These are phyloP conservation scores for Austropuccinia psidii DNA, from an alignment of 1,284 basidiomycete species.

Conservation along the genomic window DNA sequence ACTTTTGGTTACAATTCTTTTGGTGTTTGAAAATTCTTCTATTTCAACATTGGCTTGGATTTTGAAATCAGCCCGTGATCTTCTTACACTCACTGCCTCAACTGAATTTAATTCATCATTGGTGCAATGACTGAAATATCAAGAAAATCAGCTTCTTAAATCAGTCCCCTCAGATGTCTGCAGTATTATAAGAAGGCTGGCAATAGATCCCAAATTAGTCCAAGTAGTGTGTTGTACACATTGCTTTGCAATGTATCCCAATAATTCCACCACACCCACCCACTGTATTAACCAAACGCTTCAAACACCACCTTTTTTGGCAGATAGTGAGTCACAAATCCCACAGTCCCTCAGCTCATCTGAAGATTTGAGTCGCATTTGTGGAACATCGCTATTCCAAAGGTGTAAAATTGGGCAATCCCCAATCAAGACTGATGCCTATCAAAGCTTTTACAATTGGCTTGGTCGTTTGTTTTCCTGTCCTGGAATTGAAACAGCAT, in stretches of 20 bases:
- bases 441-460: conserved; percentile 18
- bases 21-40: neutral
- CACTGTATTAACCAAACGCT: too few relatives aligned
- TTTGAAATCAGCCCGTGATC: neutral
- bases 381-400: neutral
- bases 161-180: neutral
- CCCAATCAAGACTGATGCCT: neutral
- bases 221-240: neutral
- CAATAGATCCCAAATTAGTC: neutral
- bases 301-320: too few relatives aligned
- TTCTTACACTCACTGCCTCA: neutral
- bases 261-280: neutral
- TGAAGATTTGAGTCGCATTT: neutral
- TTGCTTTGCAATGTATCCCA: conserved; percentile 16
- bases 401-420: neutral
- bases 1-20: conserved; percentile 9
- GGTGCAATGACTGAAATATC: neutral
- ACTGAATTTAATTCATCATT: neutral
- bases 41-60: conserved; percentile 13
- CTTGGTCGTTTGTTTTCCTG: neutral
- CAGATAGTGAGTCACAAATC: too few relatives aligned
- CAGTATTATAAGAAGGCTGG: neutral
- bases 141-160: neutral
- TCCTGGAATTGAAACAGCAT: neutral
- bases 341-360: neutral